Base-by-base conservation (phyloP, 805 yeast genomes). In the Deakozyma indianensis region DNA sequence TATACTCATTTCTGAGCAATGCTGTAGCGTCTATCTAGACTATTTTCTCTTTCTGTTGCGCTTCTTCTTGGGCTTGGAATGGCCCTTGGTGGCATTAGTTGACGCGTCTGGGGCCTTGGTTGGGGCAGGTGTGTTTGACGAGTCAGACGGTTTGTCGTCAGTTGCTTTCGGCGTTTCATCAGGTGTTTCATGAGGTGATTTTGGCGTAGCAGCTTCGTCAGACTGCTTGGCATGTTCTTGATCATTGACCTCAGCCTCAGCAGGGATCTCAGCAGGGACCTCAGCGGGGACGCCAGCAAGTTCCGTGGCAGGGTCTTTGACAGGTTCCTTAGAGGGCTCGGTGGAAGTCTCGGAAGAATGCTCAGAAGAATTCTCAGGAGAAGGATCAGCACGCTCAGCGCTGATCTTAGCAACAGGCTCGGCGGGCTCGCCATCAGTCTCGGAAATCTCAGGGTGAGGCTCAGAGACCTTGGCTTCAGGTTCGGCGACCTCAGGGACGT, bases 391-490 rank as follows among this genome's bases (percentile, higher is more conserved):
- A 9, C 14, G 28, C 28, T 25, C 28, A 7, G 7, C 14, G 28
- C 7, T 16, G 43, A 28, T 27, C 28, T 21, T 14, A 9, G 11
- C 28, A 20, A 23, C 28, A 14, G 24, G 28, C 43, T 18, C 16
- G 22, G n/a, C 28, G 28, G 28, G 28, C 28, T 25, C 28, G 14
- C 14, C 28, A 7, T 7, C 14, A 14, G 28, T 7, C 28, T 25
- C 28, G 14, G 7, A 9, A 14, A 25, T 52, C 50, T 24, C 47
- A 43, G 41, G 50, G 48, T 9, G 51, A 43, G 42, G 52, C 51
- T 41, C 35, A 9, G 40, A 16, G 16, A 40, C 41, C 25, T 25
- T 7, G 2, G 35, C 38, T n/a, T 24, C 21, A 3, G 46, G 35
- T 24, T 45, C 44, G 20, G 41, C 25, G 18, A 20, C 43, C 4